Base-by-base conservation (phyloP, 2,329 filamentous ascomycete genomes). In the Talaromyces sp. region DNA sequence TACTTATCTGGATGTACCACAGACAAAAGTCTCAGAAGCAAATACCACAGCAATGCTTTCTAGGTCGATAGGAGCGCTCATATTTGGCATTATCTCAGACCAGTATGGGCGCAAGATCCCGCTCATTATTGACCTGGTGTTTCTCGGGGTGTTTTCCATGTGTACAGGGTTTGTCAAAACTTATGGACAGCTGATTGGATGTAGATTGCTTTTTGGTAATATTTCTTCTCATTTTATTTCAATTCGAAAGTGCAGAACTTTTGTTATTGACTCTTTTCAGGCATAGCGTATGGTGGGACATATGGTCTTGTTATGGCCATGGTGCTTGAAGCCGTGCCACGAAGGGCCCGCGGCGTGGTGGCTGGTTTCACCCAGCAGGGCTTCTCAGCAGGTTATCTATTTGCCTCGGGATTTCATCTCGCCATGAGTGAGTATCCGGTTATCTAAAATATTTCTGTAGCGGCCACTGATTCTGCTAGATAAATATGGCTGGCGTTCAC, bases 11-110 rank as follows among this genome's bases (percentile, higher is more conserved):
- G 51, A 55, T 3, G 58, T 59, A n/a, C 26, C 43, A 3, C 49
- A 55, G 24, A 55, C 49, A 14, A 59, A 59, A 21, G 55, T 59
- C 26, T 54, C 58, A 7, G 58, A 59, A 26, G 50, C 51, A 10
- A 59, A 59, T 32, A 59, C 58, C 31, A 59, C 52, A 9, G 7
- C 58, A 14, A 59, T 59, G 58, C 35, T 59, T 14, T 59, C 58
- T 11, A 51, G 58, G 17, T 1, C 43, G 27, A 29, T 60, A 6
- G 58, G 58, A 17, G 53, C 53, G 3, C 21, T 56, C 9, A 57
- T 57, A n/a, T 60, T 60, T 35, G 58, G 53, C 7, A 27, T 50
- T 7, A 14, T 56, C n/a, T 27, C 58, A 14, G 58, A 60, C 17
- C 53, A 57, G 29, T 60, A 60, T 49, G 58, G 58, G 8, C 51